phyloP scores from a whole-genome alignment of 495 filamentous ascomycete genomes.

The Hypoxylon perforatum region DNA sequence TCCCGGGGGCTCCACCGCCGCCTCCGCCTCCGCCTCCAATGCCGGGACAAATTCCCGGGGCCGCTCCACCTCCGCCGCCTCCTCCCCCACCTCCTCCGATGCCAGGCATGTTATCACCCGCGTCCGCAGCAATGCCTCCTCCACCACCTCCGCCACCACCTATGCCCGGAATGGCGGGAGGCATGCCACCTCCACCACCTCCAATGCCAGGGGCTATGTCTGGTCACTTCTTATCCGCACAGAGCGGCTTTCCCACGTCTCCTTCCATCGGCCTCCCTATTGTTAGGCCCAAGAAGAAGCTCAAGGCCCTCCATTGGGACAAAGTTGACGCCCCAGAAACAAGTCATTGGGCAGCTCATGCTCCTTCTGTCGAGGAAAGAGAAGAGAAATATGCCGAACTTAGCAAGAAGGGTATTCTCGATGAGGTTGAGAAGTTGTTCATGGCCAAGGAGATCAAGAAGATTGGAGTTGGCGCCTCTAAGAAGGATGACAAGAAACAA shows the following conservation, averaged over 20 bases:
- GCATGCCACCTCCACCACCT: constrained; percentile 64
- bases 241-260: constrained; percentile 45
- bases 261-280: constrained; percentile 70
- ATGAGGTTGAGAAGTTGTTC: constrained; percentile 97
- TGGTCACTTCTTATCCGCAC: constrained; percentile 65
- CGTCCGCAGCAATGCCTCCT: constrained; percentile 49
- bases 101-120: constrained; percentile 53
- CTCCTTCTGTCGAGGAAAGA: constrained; percentile 81
- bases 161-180: constrained; percentile 50
- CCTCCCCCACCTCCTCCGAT: constrained; percentile 60
- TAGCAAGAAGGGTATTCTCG: constrained; percentile 90
- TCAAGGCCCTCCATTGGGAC: constrained; percentile 99
- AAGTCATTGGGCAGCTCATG: constrained; percentile 93
- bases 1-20: constrained; percentile 59
- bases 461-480: constrained; percentile 72
- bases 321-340: constrained; percentile 95
- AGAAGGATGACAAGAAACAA: constrained; percentile 95
- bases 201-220: constrained; percentile 62
- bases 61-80: constrained; percentile 64
- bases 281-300: constrained; percentile 95
- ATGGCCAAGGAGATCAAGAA: constrained; percentile 97
- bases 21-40: constrained; percentile 64
- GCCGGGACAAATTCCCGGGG: constrained; percentile 55
- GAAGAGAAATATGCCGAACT: constrained; percentile 96
- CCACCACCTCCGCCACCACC: constrained; percentile 67